phyloP scores from a whole-genome alignment of 345 rosid genomes.

The Citrus cavaleriei region DNA sequence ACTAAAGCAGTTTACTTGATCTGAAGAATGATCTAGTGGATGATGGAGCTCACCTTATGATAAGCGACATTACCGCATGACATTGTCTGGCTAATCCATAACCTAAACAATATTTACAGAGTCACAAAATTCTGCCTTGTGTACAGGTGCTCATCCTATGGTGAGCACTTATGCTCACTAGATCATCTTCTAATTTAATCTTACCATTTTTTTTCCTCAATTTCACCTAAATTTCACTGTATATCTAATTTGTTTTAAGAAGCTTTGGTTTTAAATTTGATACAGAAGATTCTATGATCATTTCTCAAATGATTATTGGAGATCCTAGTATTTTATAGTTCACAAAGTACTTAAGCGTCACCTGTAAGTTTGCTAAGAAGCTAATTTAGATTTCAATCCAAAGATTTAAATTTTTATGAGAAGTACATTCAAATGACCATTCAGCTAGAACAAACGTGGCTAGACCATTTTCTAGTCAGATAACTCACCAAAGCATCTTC shows the following conservation, averaged over 20 bases:
- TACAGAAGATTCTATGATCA: neutral
- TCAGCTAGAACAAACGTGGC: neutral
- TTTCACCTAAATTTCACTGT: neutral
- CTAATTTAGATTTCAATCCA: neutral
- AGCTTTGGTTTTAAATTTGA: neutral
- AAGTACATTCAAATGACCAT: neutral
- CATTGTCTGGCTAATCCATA: no score
- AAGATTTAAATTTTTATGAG: neutral
- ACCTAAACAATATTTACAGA: no score
- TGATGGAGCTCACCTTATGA: no score
- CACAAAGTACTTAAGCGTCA: neutral
- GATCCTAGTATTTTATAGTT: neutral
- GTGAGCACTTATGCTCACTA: no score
- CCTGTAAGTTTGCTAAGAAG: neutral
- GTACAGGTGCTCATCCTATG: no score
- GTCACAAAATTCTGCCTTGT: no score
- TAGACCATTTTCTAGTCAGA: neutral
- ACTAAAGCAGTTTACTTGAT: neutral
- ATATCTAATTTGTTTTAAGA: neutral
- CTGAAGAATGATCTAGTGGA: neutral
- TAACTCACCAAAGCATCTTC: conserved; percentile 79
- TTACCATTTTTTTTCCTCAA: neutral
- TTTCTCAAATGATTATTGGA: neutral
- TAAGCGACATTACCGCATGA: no score
- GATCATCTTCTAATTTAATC: no score